Evolutionary conservation across 2,329 filamentous ascomycete species (phyloP), one percentile per base, ranked within the genome.

Genomic region (Hypomyces rosellus): DNA sequence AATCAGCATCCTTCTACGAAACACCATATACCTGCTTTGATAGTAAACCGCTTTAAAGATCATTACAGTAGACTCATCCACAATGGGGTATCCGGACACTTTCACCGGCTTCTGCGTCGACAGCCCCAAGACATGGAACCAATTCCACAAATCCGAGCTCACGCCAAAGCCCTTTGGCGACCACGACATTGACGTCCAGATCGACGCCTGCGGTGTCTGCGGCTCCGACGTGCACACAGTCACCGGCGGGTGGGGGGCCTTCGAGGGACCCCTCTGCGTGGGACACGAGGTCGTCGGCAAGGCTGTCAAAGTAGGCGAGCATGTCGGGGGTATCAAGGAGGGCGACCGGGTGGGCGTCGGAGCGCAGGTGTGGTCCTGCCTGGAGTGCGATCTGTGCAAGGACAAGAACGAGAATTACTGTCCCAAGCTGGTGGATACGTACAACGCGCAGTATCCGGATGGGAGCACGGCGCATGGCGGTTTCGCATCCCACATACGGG

Each of bases 321-420:
- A 66, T 8, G 73, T 74, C 42, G 71, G 66, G 41, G 60, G 68
- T 22, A 75, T 85, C 61, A 74, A 77, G 54, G 60, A 81, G 37
- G 84, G 85, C 45, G 84, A 88, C 57, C 74, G 82, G 9, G 82
- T 85, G 20, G 82, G 81, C 15, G 74, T 85, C 4, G 82, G 82
- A 45, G 81, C 81, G 0, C 81, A 85, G 59, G 74, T 79, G 20
- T 73, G 69, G 65, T 70, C 78, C 1, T 86, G 82, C 61, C 65
- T 81, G 5, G 69, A 74, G 59, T 77, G 73, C 59, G 59, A 66
- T 13, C 62, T 69, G 15, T 77, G 74, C 68, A 72, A 72, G 58
- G 63, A 65, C 56, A 60, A 70, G 46, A 77, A 78, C 48, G 72
- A 78, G 53, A 75, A 76, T 53, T 78, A 76, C 55, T 76, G 73